Conservation (phyloP, 108 stramenopile species). For the Mediolabrus comicus region DNA sequence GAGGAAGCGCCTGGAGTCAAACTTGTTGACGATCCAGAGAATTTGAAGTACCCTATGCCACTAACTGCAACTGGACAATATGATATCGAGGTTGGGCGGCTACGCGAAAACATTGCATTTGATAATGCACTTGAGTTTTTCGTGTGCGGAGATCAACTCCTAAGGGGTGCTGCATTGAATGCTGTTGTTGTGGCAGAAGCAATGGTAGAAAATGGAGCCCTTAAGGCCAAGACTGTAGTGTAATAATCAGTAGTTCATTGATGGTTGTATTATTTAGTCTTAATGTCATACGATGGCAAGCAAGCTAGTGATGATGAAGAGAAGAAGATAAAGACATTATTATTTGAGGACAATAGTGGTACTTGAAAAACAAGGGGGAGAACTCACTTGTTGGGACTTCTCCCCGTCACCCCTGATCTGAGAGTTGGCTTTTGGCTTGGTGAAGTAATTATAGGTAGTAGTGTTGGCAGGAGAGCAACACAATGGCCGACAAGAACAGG, state of each 20-base stretch:
- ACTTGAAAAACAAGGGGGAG: no score
- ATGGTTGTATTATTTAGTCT: neutral
- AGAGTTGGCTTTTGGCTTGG: no score
- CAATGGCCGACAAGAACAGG: neutral
- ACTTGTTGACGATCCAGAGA: slow-evolving; percentile 74
- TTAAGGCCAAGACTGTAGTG: slow-evolving; percentile 36
- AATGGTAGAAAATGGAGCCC: slow-evolving; percentile 79
- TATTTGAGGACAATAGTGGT: no score
- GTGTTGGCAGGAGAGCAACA: no score
- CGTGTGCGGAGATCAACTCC: slow-evolving; percentile 96
- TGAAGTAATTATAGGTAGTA: no score
- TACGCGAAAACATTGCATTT: slow-evolving; percentile 82
- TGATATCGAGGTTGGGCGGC: slow-evolving; percentile 94
- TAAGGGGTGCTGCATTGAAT: slow-evolving; percentile 97
- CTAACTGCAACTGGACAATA: slow-evolving; percentile 93
- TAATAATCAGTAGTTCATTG: neutral
- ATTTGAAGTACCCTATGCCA: slow-evolving; percentile 93
- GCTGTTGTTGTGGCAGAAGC: slow-evolving; percentile 96
- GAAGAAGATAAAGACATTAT: neutral
- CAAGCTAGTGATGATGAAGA: no score
- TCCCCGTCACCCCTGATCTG: no score
- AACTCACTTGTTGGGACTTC: no score
- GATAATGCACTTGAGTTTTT: slow-evolving; percentile 96
- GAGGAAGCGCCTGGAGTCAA: slow-evolving; percentile 82
- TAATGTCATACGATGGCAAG: no score